Evolutionary conservation across 2,329 filamentous ascomycete species (phyloP), one percentile per base, ranked within the genome.

Genomic region (Monosporascus sp.): DNA sequence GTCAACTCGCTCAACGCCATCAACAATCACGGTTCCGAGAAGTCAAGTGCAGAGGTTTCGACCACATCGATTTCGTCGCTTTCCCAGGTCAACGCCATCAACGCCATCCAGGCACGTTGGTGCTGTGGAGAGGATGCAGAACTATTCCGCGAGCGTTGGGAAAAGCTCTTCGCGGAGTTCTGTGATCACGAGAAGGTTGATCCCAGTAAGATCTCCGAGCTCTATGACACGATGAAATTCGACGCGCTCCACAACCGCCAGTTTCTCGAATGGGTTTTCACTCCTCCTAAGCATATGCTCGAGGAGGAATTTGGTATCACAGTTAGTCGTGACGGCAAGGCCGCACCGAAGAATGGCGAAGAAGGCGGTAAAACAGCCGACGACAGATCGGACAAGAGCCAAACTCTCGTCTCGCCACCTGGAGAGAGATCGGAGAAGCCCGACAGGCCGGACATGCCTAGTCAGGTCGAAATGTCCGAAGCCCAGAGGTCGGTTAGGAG

Each of bases 161-260:
- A 97, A 73, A 99, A 99, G 75, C 81, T 99, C 2, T 99, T 99
- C 72, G 84, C 87, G 48, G 94, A 99, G 68, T 99, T 99, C 65
- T 94, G 89, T 60, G 95, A 99, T 69, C 88, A 90, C 1, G 94
- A 99, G 65, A 99, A 99, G 76, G 91, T 97, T 19, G 94, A 99
- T 70, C 95, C 95, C 19, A 96, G 92, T 78, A 99, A 99, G 76
- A 93, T 99, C 57, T 97, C 91, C 5, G 94, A 99, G 74, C 81
- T 99, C 3, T 99, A 99, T 70, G 94, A 99, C 70, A 97, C 93
- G 20, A 97, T 99, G 94, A 99, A 99, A 71, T 99, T 97, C 60
- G 94, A 99, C 69, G 94, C 94, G 1, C 79, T 99, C 16, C 95
- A 99, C 72, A 99, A 99, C 67, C 86, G 94, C 2, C 90, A 91